A percentile compares a stretch with the other conserved stretches of the same genome.
phyloP scores from a whole-genome alignment of 257 asterid genomes.

The Leptodermis oblonga region DNA sequence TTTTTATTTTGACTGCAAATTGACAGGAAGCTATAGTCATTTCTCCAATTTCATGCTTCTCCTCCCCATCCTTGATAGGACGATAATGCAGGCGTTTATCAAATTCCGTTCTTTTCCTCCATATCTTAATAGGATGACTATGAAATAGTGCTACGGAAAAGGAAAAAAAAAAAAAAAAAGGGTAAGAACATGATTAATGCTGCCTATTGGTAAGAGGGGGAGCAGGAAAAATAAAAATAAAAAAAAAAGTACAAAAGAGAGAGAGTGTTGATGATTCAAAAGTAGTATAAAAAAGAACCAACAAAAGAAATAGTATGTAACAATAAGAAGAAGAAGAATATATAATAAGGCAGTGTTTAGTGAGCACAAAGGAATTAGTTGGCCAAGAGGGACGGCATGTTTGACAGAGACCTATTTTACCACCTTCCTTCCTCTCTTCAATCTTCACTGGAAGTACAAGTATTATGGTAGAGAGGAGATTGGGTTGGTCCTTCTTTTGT shows the following conservation, averaged over 20 bases:
- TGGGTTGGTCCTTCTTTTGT: conserved; percentile 17
- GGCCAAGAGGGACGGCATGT: conserved; percentile 21
- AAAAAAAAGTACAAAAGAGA: neutral
- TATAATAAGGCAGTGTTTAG: neutral
- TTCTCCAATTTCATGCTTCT: too few species aligned
- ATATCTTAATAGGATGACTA: too few species aligned
- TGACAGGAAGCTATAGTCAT: too few species aligned
- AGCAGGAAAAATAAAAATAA: neutral
- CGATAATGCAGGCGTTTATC: too few species aligned
- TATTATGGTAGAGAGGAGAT: conserved; percentile 6
- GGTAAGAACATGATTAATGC: neutral
- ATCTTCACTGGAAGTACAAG: neutral
- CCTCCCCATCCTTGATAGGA: too few species aligned
- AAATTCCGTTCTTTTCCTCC: too few species aligned
- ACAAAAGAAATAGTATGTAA: neutral
- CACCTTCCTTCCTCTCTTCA: too few species aligned
- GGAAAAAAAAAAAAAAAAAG: too few species aligned
- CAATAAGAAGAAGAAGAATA: neutral
- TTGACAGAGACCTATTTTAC: conserved; percentile 36
- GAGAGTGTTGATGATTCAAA: too few species aligned
- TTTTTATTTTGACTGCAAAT: too few species aligned
- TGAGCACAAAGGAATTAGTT: conserved; percentile 13
- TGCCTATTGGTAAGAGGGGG: neutral
- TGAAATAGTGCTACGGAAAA: too few species aligned
- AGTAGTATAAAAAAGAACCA: neutral